phyloP scores from a whole-genome alignment of 2,329 filamentous ascomycete species.

The Bipolaris gigantea region DNA sequence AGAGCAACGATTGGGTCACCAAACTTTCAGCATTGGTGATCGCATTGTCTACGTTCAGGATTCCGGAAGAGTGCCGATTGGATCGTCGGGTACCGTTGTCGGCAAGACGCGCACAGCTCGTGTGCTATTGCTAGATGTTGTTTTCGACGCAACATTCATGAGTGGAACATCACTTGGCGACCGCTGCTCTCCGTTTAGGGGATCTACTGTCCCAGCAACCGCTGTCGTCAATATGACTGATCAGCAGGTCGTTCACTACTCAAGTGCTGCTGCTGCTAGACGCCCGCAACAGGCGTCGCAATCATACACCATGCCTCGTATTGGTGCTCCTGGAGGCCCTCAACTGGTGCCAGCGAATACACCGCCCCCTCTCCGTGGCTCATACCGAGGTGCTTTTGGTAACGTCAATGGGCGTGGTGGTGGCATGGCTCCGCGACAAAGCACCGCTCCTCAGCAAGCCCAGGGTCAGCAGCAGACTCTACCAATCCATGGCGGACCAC shows the following conservation, averaged over 20 bases:
- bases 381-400: slow-evolving; percentile 60
- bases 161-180: slow-evolving; percentile 90
- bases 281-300: slow-evolving; percentile 52
- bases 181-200: slow-evolving; percentile 88
- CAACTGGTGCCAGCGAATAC: slow-evolving; percentile 61
- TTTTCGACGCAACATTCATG: slow-evolving; percentile 97
- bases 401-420: slow-evolving; percentile 51
- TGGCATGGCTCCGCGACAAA: slow-evolving; percentile 39
- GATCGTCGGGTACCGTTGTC: slow-evolving; percentile 87
- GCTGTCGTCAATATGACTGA: slow-evolving; percentile 85
- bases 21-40: slow-evolving; percentile 82
- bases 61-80: slow-evolving; percentile 92
- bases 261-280: slow-evolving; percentile 61
- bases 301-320: slow-evolving; percentile 57
- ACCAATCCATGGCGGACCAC: slow-evolving; percentile 46
- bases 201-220: slow-evolving; percentile 85
- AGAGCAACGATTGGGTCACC: slow-evolving; percentile 86
- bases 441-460: slow-evolving; percentile 28
- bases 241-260: slow-evolving; percentile 73
- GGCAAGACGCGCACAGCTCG: slow-evolving; percentile 88
- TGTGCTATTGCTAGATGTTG: slow-evolving; percentile 80
- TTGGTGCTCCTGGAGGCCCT: slow-evolving; percentile 59
- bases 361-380: slow-evolving; percentile 62
- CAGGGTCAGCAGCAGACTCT: slow-evolving; percentile 40
- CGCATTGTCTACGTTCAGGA: slow-evolving; percentile 91